Evolutionary conservation across 2,329 filamentous ascomycete species (phyloP).

Genomic region (Sclerotinia sclerotiorum): DNA sequence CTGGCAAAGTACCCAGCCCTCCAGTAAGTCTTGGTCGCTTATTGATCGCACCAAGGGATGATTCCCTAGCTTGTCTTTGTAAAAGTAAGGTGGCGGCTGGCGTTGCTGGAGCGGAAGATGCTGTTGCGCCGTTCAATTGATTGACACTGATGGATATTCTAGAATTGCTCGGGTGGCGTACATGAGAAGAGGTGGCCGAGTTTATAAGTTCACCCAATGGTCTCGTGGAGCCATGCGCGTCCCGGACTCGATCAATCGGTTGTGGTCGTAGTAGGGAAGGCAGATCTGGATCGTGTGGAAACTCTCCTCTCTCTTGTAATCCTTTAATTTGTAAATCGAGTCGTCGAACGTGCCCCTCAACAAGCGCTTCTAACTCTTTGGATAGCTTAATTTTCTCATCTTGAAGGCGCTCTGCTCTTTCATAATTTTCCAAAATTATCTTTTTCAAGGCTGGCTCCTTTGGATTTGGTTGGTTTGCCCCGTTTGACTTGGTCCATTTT

Average conservation of each 20-base stretch:
- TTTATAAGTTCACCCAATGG: constrained; percentile 35
- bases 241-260: constrained; percentile 47
- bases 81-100: constrained; percentile 62
- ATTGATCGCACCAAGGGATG: constrained; percentile 57
- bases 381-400: constrained; percentile 72
- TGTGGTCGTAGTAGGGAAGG: constrained; percentile 62
- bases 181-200: constrained; percentile 30
- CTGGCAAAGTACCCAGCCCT: constrained; percentile 48
- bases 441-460: constrained; percentile 70
- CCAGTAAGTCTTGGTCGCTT: constrained; percentile 51
- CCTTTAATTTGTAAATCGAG: constrained; percentile 64
- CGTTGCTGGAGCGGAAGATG: constrained; percentile 57
- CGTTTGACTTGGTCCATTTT: constrained; percentile 76
- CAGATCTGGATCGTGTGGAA: constrained; percentile 53
- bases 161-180: constrained; percentile 37
- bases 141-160: constrained; percentile 32
- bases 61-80: constrained; percentile 56
- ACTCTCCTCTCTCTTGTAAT: constrained; percentile 59
- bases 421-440: constrained; percentile 66
- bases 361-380: constrained; percentile 59
- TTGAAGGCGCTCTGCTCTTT: constrained; percentile 67
- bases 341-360: constrained; percentile 62
- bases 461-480: constrained; percentile 70
- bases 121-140: constrained; percentile 27
- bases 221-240: constrained; percentile 28